Base-by-base conservation (phyloP, 2,329 filamentous ascomycete genomes). In the Aspergillus sp. region DNA sequence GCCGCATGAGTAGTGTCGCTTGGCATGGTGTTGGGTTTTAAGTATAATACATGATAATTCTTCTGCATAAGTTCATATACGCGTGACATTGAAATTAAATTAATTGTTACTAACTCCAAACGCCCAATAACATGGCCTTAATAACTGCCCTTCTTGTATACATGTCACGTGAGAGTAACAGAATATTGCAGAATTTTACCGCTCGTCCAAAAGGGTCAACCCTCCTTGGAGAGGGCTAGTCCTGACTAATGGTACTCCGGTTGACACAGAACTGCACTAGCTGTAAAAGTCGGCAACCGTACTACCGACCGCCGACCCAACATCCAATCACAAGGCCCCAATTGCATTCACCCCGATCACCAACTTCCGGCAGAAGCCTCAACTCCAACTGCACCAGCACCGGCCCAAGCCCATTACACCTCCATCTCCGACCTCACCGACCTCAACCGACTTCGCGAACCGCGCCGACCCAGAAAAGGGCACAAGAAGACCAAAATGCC, bases 401-500 rank as follows among this genome's bases (percentile, higher is more conserved):
- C 56, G 57, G 59, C 49, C 60, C 61, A 52, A 50, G 64, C 35
- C 62, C 57, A 58, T 59, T 59, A 61, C 57, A 59, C 58, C 48
- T 52, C 47, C 33, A 43, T 48, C 23, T 17, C 25, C n/a, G 40
- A 5, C 7, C 17, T 19, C 14, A 39, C 49, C 27, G 6, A 39
- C 11, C 21, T 19, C 5, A 15, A n/a, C 5, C 35, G 14, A 14
- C 35, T 47, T n/a, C 33, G 44, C 54, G 51, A 41, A 43, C 44
- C 37, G 37, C 33, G 17, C 35, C 19, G 12, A n/a, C n/a, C 21
- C 41, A 52, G 37, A 41, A 39, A 44, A 47, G 7, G 7, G 45
- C 27, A 17, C 19, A 52, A 60, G 43, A 46, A 45, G 44, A 17
- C 31, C 63, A 75, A 70, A 70, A 88, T 88, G 86, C 85, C 86